These are phyloP conservation scores for Chaetomium cochliodes DNA, from an alignment of 495 filamentous ascomycete genomes.

Conservation along the genomic window DNA sequence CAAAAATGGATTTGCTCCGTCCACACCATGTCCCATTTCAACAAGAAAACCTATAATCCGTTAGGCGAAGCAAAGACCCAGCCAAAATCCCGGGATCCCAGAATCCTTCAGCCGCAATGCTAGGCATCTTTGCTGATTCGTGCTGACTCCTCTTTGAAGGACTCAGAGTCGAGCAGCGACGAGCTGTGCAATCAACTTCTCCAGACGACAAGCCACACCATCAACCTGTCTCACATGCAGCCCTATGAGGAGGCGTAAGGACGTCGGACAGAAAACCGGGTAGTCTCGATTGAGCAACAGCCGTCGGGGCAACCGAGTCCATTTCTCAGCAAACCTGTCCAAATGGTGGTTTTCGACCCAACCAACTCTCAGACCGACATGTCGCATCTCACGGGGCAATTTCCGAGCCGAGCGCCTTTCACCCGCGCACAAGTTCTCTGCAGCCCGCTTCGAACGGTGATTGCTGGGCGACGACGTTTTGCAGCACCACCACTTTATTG, in stretches of 20 bases:
- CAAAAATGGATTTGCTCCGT: not conserved
- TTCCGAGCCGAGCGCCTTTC: constrained; percentile 4
- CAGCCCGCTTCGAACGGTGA: not conserved
- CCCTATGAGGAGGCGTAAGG: constrained; percentile 2
- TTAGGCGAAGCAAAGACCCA: not conserved
- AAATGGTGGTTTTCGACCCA: not conserved
- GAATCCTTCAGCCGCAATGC: constrained; percentile 6
- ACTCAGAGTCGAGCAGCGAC: not conserved
- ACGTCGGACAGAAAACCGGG: not conserved
- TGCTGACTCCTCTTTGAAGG: not conserved
- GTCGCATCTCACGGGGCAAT: not conserved
- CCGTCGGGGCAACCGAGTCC: constrained; percentile 5
- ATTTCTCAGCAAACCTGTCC: not conserved
- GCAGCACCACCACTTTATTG: not conserved
- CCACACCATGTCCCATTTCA: not conserved
- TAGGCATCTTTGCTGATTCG: not conserved
- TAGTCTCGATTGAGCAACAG: not conserved
- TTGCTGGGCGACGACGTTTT: too few relatives aligned
- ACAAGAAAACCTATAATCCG: too few relatives aligned
- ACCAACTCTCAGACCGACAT: not conserved
- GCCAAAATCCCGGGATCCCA: not conserved
- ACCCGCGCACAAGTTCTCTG: constrained; percentile 19
- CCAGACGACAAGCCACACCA: not conserved
- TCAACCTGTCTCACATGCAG: constrained; percentile 10
- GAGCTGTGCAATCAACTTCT: not conserved